These are phyloP conservation scores for Lactarius quietus DNA, from an alignment of 768 basidiomycete species.

Conservation along the genomic window DNA sequence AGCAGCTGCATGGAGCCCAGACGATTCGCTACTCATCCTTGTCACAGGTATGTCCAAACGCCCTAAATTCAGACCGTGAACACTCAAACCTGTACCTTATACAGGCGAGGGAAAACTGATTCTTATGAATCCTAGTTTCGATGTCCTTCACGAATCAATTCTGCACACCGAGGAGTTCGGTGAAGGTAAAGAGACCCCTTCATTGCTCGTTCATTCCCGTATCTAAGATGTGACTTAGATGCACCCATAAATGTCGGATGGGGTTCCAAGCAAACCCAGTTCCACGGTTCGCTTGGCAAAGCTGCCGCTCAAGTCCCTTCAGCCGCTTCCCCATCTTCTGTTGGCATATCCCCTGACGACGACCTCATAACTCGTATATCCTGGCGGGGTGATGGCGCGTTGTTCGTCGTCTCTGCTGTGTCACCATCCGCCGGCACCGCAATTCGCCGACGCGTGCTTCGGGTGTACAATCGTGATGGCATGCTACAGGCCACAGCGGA, in stretches of 20 bases:
- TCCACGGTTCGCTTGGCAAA: slow-evolving; percentile 94
- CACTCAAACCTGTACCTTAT: background rate
- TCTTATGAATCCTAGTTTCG: slow-evolving; percentile 85
- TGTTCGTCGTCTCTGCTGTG: slow-evolving; percentile 69
- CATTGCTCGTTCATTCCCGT: background rate
- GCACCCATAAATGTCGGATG: slow-evolving; percentile 94
- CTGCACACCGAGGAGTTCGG: slow-evolving; percentile 78
- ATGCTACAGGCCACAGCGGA: slow-evolving; percentile 83
- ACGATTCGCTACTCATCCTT: slow-evolving; percentile 81
- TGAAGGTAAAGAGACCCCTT: slow-evolving; percentile 51
- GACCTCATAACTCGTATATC: slow-evolving; percentile 68
- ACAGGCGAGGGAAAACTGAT: slow-evolving; percentile 75
- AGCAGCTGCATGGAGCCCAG: slow-evolving; percentile 87
- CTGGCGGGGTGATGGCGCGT: slow-evolving; percentile 93
- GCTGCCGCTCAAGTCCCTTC: slow-evolving; percentile 56
- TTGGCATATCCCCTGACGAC: slow-evolving; percentile 65
- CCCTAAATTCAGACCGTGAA: background rate
- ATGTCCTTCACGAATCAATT: slow-evolving; percentile 76
- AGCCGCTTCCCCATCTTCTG: slow-evolving; percentile 34
- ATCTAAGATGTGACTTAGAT: slow-evolving; percentile 43
- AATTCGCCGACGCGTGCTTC: slow-evolving; percentile 51
- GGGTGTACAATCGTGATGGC: slow-evolving; percentile 74
- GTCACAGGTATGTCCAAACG: slow-evolving; percentile 57
- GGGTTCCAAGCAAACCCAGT: slow-evolving; percentile 96
- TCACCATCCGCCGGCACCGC: slow-evolving; percentile 28